Conservation (phyloP, 768 basidiomycete genomes). For the Cubamyces sp. region DNA sequence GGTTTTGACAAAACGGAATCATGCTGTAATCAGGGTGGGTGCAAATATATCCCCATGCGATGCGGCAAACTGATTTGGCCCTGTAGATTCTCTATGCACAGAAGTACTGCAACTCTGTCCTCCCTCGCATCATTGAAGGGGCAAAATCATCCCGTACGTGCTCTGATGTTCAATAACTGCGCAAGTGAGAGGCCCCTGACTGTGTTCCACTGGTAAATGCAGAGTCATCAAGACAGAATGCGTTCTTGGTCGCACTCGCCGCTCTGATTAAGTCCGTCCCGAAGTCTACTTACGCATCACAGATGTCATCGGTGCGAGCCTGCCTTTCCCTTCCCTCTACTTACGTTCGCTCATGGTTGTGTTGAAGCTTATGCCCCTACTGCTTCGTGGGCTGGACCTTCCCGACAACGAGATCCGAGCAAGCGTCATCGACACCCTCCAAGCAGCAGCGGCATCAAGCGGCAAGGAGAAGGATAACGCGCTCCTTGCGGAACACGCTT, state of each 20-base stretch:
- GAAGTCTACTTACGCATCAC: conserved; percentile 68
- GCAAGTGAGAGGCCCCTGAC: neutral
- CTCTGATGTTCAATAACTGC: neutral
- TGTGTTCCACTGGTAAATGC: neutral
- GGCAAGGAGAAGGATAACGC: conserved; percentile 37
- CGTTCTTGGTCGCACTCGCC: conserved; percentile 83
- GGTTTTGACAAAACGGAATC: conserved; percentile 75
- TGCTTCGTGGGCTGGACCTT: conserved; percentile 83
- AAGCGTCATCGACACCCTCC: conserved; percentile 81
- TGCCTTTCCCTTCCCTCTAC: neutral
- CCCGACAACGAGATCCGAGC: conserved; percentile 73
- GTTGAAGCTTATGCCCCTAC: conserved; percentile 82
- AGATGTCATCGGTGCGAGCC: conserved; percentile 60
- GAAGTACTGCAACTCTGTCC: conserved; percentile 68
- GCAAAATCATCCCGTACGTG: conserved; percentile 61
- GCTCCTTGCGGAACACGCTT: conserved; percentile 67
- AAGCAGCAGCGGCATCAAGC: conserved; percentile 66
- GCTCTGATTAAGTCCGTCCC: conserved; percentile 82
- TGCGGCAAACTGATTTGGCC: neutral
- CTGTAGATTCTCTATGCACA: conserved; percentile 73
- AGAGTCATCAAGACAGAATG: conserved; percentile 61
- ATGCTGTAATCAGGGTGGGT: conserved; percentile 74
- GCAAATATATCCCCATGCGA: neutral
- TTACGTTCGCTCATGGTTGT: neutral
- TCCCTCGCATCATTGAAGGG: conserved; percentile 76